These are phyloP conservation scores for Ogataea salicorniae DNA, from an alignment of 805 yeast genomes.

Conservation along the genomic window DNA sequence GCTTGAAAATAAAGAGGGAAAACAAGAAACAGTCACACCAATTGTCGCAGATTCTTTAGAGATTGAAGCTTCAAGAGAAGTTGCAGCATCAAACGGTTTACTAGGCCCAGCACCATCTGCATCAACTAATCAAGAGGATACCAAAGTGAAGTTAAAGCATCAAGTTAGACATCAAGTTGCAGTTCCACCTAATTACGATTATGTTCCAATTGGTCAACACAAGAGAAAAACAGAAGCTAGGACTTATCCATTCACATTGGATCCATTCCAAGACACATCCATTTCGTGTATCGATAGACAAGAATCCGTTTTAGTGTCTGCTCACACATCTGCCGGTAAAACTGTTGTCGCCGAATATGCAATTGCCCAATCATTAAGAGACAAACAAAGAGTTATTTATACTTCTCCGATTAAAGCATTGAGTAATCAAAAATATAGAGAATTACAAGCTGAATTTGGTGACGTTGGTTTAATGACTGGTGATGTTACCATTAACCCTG, in stretches of 20 bases:
- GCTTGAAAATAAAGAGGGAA: conserved; percentile 15
- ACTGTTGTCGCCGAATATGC: conserved; percentile 97
- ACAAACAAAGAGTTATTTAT: conserved; percentile 89
- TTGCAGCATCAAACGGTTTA: conserved; percentile 74
- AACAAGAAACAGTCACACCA: conserved; percentile 41
- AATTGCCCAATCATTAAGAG: conserved; percentile 88
- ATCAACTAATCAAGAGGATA: conserved; percentile 19
- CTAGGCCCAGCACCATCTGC: conserved; percentile 33
- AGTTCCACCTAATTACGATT: conserved; percentile 85
- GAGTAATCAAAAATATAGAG: conserved; percentile 92
- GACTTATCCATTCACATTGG: conserved; percentile 85
- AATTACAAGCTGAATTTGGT: conserved; percentile 84
- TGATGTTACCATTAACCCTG: conserved; percentile 96
- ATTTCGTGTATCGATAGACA: conserved; percentile 92
- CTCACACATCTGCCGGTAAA: conserved; percentile 97
- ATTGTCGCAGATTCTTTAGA: conserved; percentile 84
- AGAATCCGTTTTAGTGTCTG: conserved; percentile 94
- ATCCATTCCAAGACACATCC: conserved; percentile 97
- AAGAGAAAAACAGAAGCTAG: conserved; percentile 75
- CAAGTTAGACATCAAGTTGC: conserved; percentile 98
- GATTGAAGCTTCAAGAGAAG: conserved; percentile 85
- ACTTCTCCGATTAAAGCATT: conserved; percentile 95
- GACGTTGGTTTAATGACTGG: conserved; percentile 96
- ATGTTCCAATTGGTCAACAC: conserved; percentile 84
- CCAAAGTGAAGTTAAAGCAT: conserved; percentile 67